Evolutionary conservation across 306 rosid species (phyloP), one percentile per base, ranked within the genome.

Genomic region (Quercus agrifolia): DNA sequence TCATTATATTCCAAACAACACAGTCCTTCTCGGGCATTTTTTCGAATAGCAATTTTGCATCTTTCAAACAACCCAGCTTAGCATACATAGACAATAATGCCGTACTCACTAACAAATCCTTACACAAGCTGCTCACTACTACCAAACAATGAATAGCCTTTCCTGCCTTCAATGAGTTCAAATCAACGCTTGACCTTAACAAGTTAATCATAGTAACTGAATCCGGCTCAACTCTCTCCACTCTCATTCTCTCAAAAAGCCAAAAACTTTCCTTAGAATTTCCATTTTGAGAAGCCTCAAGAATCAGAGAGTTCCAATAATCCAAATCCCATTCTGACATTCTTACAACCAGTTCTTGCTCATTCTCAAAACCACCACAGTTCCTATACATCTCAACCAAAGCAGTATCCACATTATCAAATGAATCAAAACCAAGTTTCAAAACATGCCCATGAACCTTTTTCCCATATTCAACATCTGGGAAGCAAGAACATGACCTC

Each of bases 1-100:
- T 78, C 92, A 91, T 88, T 77, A 92, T 85, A 67, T 92, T 92
- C 96, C 97, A 91, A 23, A 92, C 92, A 52, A 88, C 97, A 80
- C 75, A 80, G 67, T 92, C 97, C 80, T 75, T 91, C 55, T 81
- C 89, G 20, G 91, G 88, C 91, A 91, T 91, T 88, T 85, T 78
- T 20, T 87, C 91, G 20, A 92, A 92, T 41, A 90, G 3, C 79
- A 78, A 17, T 52, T 81, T 63, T 63, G 92, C 97, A 67, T 81
- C 46, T 41, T 86, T 46, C 79, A 88, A 31, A 63, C 81, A 74
- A 64, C 90, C 88, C 13, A 90, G 82, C 83, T 92, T 92, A 0
- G 81, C 83, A 82, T 92, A 92, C 90, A 86, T 88, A 1, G 96
- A 91, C 85, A 91, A 68, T 21, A 92, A 21, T 31, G 96, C 96